These are phyloP conservation scores for Malania oleifera DNA, from an alignment of 164 flowering plant genomes.

Conservation along the genomic window DNA sequence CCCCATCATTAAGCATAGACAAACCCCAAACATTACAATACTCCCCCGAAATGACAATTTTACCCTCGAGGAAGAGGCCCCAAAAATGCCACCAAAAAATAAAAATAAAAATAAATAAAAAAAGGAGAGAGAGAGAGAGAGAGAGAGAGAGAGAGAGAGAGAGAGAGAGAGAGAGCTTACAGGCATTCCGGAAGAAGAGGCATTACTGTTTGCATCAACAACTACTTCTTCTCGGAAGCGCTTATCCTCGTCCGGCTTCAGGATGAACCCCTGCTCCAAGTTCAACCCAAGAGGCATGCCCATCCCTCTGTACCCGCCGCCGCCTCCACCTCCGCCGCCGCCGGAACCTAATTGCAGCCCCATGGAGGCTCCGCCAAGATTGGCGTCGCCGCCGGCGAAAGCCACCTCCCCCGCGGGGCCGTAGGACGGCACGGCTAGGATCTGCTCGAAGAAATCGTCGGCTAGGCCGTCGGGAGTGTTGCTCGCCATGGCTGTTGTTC, in stretches of 20 bases:
- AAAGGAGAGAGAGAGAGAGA: not conserved
- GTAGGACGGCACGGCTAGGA: too few relatives aligned
- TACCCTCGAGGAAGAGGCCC: not conserved
- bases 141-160: not conserved
- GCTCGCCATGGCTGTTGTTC: constrained; percentile 25
- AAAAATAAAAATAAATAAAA: too few relatives aligned
- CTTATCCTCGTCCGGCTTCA: constrained; percentile 13
- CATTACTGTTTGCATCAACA: constrained; percentile 3
- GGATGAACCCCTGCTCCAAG: constrained; percentile 31
- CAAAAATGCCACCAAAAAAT: constrained; percentile 2
- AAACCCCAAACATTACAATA: too few relatives aligned
- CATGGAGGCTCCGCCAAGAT: too few relatives aligned
- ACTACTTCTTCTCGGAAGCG: too few relatives aligned
- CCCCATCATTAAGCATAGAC: too few relatives aligned
- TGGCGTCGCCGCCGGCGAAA: too few relatives aligned
- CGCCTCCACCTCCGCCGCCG: constrained; percentile 2
- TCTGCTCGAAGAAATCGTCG: too few relatives aligned
- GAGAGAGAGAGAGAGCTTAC: constrained; percentile 12
- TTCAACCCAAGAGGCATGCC: constrained; percentile 32
- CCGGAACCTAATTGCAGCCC: too few relatives aligned
- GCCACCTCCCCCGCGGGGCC: too few relatives aligned
- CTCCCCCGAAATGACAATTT: not conserved
- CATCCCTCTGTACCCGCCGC: constrained; percentile 15
- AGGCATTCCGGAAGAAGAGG: constrained; percentile 18
- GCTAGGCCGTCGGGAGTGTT: constrained; percentile 3